Evolutionary conservation across 139 green algal species (phyloP).

Genomic region (Astrephomene gubernaculifera): DNA sequence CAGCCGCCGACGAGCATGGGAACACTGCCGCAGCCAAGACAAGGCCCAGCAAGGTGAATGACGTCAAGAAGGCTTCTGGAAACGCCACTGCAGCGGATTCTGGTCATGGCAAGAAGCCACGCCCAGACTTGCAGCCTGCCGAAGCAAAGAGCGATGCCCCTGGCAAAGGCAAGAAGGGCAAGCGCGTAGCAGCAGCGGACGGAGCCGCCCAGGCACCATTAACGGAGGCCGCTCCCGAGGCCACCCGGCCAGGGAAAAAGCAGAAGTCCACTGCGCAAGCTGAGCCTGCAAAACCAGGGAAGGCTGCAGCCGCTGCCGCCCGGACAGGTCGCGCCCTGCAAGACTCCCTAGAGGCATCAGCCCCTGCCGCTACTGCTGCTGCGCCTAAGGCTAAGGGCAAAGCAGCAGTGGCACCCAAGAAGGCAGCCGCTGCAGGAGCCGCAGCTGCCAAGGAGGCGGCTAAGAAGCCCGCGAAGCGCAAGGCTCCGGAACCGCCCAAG

Average conservation of each 20-base stretch:
- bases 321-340: not conserved
- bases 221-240: not conserved
- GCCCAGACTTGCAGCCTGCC: not conserved
- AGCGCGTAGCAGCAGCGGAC: not conserved
- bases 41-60: not conserved
- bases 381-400: not conserved
- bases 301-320: not conserved
- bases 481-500: not conserved
- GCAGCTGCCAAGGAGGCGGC: not conserved
- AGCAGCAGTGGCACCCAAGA: not conserved
- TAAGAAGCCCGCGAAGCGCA: not conserved
- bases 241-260: not conserved
- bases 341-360: not conserved
- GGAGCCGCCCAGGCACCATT: not conserved
- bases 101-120: not conserved
- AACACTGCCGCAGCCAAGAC: not conserved
- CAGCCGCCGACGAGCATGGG: not conserved
- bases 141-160: not conserved
- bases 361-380: not conserved
- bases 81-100: not conserved
- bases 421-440: not conserved
- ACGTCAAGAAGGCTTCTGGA: not conserved
- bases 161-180: not conserved
- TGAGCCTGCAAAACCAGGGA: not conserved
- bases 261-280: not conserved